Evolutionary conservation across 768 basidiomycete species (phyloP).

Genomic region (Pulveroboletus frians): DNA sequence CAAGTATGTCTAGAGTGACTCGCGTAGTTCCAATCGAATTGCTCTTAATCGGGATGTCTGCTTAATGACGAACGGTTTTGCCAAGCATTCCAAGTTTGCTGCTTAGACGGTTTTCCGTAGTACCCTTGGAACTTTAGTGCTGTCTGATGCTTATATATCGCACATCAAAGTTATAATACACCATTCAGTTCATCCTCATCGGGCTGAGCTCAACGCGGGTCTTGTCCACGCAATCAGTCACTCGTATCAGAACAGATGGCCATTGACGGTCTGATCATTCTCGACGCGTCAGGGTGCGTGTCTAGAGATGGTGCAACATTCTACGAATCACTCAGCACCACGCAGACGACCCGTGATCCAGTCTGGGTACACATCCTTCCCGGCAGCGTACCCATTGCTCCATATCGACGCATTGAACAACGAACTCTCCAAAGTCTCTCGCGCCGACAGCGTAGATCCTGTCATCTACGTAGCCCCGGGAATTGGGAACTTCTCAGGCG

Average conservation of each 20-base stretch:
- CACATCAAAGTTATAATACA: slow-evolving; percentile 6
- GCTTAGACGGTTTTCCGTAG: background rate
- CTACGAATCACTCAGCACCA: slow-evolving; percentile 2
- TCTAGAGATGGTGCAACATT: background rate
- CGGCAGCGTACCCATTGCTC: slow-evolving; percentile 72
- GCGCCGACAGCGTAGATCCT: slow-evolving; percentile 59
- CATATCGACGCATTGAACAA: slow-evolving; percentile 84
- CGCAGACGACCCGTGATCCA: slow-evolving; percentile 78
- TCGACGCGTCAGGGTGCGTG: slow-evolving; percentile 69
- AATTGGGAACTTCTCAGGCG: slow-evolving; percentile 37
- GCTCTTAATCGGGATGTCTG: background rate
- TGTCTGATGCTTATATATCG: slow-evolving; percentile 5
- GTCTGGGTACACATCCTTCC: slow-evolving; percentile 78
- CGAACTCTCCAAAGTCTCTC: slow-evolving; percentile 54
- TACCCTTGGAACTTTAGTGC: slow-evolving; percentile 11
- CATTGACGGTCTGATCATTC: slow-evolving; percentile 77
- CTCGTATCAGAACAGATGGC: slow-evolving; percentile 42
- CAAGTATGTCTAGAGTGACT: slow-evolving; percentile 59
- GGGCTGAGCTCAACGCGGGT: background rate
- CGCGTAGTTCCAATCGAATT: background rate
- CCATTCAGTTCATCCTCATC: background rate
- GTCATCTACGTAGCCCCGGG: slow-evolving; percentile 59
- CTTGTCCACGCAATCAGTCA: background rate
- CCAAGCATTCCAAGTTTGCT: background rate
- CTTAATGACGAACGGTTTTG: background rate